A percentile compares a stretch with the other conserved stretches of the same genome.
These are phyloP conservation scores for Corylus americana DNA, from an alignment of 306 rosid species.

Conservation along the genomic window DNA sequence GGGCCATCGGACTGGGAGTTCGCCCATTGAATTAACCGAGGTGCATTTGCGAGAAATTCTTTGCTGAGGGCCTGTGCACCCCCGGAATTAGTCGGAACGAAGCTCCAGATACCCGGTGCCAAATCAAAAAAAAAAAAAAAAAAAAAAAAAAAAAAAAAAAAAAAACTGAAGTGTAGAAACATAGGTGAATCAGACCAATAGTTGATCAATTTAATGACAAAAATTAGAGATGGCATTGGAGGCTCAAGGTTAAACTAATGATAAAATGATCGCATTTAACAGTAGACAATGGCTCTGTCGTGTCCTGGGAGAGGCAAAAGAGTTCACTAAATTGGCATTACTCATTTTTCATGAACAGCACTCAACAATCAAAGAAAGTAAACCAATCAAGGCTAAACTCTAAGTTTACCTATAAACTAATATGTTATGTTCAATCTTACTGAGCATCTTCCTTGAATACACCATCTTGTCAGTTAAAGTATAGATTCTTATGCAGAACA, in stretches of 20 bases:
- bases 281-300: not conserved
- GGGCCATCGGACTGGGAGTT: too few relatives aligned
- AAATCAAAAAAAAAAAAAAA: too few relatives aligned
- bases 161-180: not conserved
- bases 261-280: not conserved
- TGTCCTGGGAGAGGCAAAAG: not conserved
- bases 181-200: not conserved
- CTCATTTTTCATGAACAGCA: not conserved
- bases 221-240: not conserved
- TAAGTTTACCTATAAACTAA: not conserved
- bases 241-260: not conserved
- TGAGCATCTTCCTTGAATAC: not conserved
- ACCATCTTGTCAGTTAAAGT: not conserved
- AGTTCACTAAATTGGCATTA: not conserved
- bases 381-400: not conserved
- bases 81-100: too few relatives aligned
- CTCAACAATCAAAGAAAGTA: not conserved
- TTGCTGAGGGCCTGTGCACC: too few relatives aligned
- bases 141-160: too few relatives aligned
- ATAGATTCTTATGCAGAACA: not conserved
- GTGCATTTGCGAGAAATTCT: too few relatives aligned
- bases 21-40: too few relatives aligned
- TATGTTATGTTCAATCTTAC: not conserved
- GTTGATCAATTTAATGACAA: conserved; percentile 18
- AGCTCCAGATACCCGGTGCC: too few relatives aligned